phyloP scores from a whole-genome alignment of 257 asterid genomes.

The Eustoma russellianum region DNA sequence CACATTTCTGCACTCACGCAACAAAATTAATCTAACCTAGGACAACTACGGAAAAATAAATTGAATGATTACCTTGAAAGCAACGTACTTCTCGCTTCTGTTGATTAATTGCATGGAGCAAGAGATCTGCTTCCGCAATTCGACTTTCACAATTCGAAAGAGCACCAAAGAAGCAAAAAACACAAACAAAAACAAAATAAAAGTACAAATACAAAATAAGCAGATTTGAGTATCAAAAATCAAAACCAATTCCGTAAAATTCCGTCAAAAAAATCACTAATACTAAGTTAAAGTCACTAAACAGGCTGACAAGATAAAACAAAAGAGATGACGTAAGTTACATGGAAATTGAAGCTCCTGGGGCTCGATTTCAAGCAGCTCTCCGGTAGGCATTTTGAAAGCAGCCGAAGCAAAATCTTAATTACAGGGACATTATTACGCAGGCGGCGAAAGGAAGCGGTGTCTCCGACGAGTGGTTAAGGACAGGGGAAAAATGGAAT shows the following conservation, averaged over 20 bases:
- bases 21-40: no score
- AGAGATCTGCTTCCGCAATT: slow-evolving; percentile 84
- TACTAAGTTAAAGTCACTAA: not conserved
- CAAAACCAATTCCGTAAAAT: not conserved
- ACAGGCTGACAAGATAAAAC: not conserved
- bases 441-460: no score
- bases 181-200: slow-evolving; percentile 3
- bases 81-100: slow-evolving; percentile 52
- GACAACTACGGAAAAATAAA: not conserved
- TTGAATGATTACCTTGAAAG: slow-evolving; percentile 58
- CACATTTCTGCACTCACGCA: no score
- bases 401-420: not conserved
- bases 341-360: slow-evolving; percentile 73
- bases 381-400: slow-evolving; percentile 33
- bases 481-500: no score
- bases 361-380: slow-evolving; percentile 69
- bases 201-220: slow-evolving; percentile 8
- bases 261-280: not conserved
- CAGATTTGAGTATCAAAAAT: slow-evolving; percentile 25
- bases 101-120: slow-evolving; percentile 64
- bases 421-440: no score
- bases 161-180: not conserved
- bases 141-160: slow-evolving; percentile 31
- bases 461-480: no score
- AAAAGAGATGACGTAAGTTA: slow-evolving; percentile 5